These are phyloP conservation scores for Monosporascus sp. DNA, from an alignment of 2,329 filamentous ascomycete species.

Conservation along the genomic window DNA sequence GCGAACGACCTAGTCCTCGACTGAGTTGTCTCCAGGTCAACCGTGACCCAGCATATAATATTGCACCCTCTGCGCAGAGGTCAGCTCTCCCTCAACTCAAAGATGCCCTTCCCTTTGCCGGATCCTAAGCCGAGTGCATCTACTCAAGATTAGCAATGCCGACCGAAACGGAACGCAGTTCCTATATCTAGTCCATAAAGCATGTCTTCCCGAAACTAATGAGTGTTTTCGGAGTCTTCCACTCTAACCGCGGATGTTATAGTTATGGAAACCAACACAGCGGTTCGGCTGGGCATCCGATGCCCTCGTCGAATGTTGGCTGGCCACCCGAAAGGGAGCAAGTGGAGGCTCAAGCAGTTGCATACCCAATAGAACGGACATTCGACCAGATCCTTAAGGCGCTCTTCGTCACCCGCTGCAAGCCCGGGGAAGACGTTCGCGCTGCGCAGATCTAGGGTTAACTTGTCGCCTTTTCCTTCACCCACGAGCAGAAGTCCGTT, in stretches of 20 bases:
- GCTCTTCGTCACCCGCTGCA: slow-evolving; percentile 47
- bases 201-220: too few species aligned
- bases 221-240: too few species aligned
- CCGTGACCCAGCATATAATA: slow-evolving; percentile 14
- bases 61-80: slow-evolving; percentile 12
- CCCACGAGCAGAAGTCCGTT: too few species aligned
- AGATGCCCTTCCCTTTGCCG: slow-evolving; percentile 15
- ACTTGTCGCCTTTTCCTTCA: too few species aligned
- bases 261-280: slow-evolving; percentile 6
- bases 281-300: slow-evolving; percentile 34
- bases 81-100: slow-evolving; percentile 11
- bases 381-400: slow-evolving; percentile 48
- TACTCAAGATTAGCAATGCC: slow-evolving; percentile 8
- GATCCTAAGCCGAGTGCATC: slow-evolving; percentile 7
- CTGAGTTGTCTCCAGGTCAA: neutral
- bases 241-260: too few species aligned
- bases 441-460: slow-evolving; percentile 25
- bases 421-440: slow-evolving; percentile 43
- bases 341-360: slow-evolving; percentile 38
- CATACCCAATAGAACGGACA: slow-evolving; percentile 43
- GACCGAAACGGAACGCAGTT: too few species aligned
- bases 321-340: slow-evolving; percentile 40
- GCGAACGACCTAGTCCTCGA: too few species aligned
- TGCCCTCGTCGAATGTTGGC: slow-evolving; percentile 40
- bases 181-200: too few species aligned